phyloP scores from a whole-genome alignment of 306 rosid genomes.

The Adenanthera pavonina region DNA sequence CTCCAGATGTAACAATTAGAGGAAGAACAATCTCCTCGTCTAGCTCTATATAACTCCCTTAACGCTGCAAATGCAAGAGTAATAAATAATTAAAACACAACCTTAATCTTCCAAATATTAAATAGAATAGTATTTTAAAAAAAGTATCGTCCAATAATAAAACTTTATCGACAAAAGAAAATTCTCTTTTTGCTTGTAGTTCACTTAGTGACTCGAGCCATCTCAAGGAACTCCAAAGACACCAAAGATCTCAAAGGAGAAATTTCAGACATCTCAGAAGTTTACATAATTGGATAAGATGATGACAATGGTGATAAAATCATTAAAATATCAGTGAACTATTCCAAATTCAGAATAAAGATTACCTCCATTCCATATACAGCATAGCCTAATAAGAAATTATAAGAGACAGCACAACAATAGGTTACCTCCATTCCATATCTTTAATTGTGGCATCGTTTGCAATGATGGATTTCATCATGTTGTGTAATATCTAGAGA shows the following conservation, averaged over 20 bases:
- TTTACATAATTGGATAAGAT: constrained; percentile 30
- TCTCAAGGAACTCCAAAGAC: constrained; percentile 25
- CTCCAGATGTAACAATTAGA: constrained; percentile 63
- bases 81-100: constrained; percentile 31
- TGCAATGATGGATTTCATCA: too few relatives aligned
- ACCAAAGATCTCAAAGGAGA: constrained; percentile 2
- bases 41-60: constrained; percentile 74
- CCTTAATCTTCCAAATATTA: constrained; percentile 17
- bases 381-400: too few relatives aligned
- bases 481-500: too few relatives aligned
- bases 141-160: constrained; percentile 14
- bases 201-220: neutral
- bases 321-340: constrained; percentile 32
- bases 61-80: constrained; percentile 65
- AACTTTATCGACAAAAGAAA: constrained; percentile 2
- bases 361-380: neutral
- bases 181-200: constrained; percentile 67
- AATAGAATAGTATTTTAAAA: constrained; percentile 18
- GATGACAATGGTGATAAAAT: constrained; percentile 25
- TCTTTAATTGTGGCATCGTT: too few relatives aligned
- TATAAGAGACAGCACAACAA: too few relatives aligned
- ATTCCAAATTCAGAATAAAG: constrained; percentile 28
- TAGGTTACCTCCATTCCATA: neutral
- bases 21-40: constrained; percentile 57
- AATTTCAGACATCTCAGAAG: constrained; percentile 18